Base-by-base conservation (phyloP, 2,329 filamentous ascomycete species). In the Trichocomaceae sp. region DNA sequence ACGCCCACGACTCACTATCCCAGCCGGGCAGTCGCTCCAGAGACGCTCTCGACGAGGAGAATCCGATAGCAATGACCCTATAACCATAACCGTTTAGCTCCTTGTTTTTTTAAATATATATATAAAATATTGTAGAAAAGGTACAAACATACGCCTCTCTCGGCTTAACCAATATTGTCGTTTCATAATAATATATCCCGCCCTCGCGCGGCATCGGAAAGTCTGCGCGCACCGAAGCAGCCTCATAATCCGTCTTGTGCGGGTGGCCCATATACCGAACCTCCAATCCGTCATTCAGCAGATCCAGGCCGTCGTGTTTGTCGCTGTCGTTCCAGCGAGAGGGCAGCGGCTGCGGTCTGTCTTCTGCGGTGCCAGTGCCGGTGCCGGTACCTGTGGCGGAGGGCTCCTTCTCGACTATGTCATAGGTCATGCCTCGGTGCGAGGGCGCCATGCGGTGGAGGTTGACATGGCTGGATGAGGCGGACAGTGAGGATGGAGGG, bases 161-260 rank as follows among this genome's bases (percentile, higher is more conserved):
- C 50, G 81, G 82, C 64, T 84, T 83, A 7, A 83, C 81, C 50
- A 85, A 69, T 47, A 89, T 80, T 8, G 81, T 82, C 33, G 84
- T 77, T 64, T 99, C 93, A 66, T 84, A 99, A 69, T 99, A 99
- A 71, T 96, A 99, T 57, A 99, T 86, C 1, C 93, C 93, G 61
- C 88, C 93, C 65, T 95, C 87, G 35, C 84, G 79, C 3, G 93
- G 90, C 83, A 97, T 96, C 48, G 85, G 82, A 68, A 90, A 79
- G 69, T 99, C 87, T 26, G 91, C 83, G 54, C 93, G 84, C 56
- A 96, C 84, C 12, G 88, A 83, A 35, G 84, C 90, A 17, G 90
- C 88, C 68, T 97, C 93, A 65, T 87, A 76, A 12, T 86, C 83
- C 56, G 78, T 74, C 45, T 80, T 79, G 67, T 83, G 83, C 41